Evolutionary conservation across 148 eudicot genomes (phyloP).

Genomic region (Gaultheria prostrata): DNA sequence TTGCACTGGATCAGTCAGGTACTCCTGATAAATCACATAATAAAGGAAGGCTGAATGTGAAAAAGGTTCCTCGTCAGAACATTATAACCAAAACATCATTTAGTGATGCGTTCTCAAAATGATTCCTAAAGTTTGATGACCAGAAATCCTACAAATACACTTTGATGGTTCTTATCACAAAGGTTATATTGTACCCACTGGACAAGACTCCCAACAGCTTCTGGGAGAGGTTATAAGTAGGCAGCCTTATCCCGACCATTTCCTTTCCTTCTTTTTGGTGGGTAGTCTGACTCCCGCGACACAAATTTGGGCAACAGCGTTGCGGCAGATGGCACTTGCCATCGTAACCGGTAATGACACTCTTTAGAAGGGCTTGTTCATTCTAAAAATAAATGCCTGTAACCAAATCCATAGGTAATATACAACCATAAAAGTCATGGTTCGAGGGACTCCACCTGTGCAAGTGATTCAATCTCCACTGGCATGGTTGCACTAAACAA

Average conservation of each 20-base stretch:
- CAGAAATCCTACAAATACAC: neutral
- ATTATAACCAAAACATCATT: neutral
- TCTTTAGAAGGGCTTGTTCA: neutral
- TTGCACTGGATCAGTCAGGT: conserved; percentile 49
- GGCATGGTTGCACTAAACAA: conserved; percentile 62
- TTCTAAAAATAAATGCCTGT: conserved; percentile 1
- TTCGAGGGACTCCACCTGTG: conserved; percentile 32
- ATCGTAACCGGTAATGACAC: neutral
- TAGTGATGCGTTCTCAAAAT: neutral
- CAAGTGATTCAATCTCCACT: conserved; percentile 53
- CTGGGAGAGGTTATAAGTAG: neutral
- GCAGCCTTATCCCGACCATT: neutral
- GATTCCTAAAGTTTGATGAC: neutral
- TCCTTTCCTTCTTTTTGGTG: neutral
- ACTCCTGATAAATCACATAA: conserved; percentile 30
- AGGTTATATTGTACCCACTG: neutral
- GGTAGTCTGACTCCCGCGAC: neutral
- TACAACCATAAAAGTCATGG: neutral
- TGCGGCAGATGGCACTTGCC: neutral
- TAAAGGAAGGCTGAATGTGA: neutral
- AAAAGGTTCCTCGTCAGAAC: neutral
- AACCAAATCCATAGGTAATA: neutral
- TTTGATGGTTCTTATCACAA: neutral
- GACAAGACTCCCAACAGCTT: neutral
- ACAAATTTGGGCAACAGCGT: neutral